These are phyloP conservation scores for Adansonia madagascariensis DNA, from an alignment of 441 rosid genomes.

Conservation along the genomic window DNA sequence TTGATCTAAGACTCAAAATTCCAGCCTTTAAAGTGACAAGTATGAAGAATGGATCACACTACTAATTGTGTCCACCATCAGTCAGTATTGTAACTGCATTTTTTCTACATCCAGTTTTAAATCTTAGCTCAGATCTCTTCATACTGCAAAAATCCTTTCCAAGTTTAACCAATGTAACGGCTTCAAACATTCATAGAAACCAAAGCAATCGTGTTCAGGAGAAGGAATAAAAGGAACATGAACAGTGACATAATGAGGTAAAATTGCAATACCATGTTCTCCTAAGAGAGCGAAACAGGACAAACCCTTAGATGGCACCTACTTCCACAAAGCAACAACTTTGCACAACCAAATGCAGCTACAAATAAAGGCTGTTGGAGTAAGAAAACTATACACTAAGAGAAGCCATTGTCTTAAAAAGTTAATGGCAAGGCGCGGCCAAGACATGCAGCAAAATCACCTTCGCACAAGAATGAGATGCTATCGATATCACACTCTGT, in stretches of 20 bases:
- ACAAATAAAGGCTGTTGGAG: not conserved
- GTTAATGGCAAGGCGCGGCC: not conserved
- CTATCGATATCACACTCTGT: not conserved
- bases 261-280: not conserved
- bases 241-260: not conserved
- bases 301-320: not conserved
- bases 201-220: not conserved
- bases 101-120: not conserved
- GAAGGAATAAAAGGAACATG: constrained; percentile 8
- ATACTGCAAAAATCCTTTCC: not conserved
- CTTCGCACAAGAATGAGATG: not conserved
- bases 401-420: not conserved
- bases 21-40: not conserved
- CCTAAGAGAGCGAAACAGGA: not conserved
- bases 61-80: constrained; percentile 1
- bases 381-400: not conserved
- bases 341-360: not conserved
- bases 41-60: constrained; percentile 14
- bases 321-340: not conserved
- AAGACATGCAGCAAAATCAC: constrained; percentile 6
- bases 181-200: not conserved
- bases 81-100: not conserved
- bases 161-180: constrained; percentile 3
- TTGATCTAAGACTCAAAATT: constrained; percentile 5
- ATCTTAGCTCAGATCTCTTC: not conserved